Conservation (phyloP, 768 basidiomycete genomes). For the Collybiopsis confluens region DNA sequence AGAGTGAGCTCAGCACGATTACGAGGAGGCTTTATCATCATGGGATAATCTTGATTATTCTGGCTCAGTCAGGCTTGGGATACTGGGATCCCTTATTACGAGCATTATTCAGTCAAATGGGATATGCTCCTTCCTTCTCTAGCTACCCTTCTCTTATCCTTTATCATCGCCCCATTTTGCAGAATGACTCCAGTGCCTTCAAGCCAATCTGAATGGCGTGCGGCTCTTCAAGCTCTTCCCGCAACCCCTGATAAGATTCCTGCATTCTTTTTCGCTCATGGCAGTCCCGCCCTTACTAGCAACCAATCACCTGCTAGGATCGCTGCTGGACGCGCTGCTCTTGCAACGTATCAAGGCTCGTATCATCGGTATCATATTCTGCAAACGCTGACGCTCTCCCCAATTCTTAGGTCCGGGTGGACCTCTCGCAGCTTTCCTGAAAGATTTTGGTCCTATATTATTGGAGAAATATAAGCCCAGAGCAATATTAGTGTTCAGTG, state of each 20-base stretch:
- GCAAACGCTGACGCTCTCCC: constrained; percentile 5
- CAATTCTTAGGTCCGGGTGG: constrained; percentile 43
- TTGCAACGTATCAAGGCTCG: too few species aligned
- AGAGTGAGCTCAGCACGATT: neutral
- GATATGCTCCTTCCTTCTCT: neutral
- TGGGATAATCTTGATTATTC: too few species aligned
- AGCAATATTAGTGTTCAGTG: constrained; percentile 77
- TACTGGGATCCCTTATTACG: too few species aligned
- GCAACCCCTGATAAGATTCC: constrained; percentile 59
- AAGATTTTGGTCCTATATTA: constrained; percentile 59
- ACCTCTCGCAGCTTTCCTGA: constrained; percentile 53
- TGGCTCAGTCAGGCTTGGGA: too few species aligned
- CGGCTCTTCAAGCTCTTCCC: constrained; percentile 52
- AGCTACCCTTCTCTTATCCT: neutral
- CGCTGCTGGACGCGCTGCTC: neutral
- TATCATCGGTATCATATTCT: constrained; percentile 13
- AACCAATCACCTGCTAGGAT: neutral
- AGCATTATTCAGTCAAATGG: too few species aligned
- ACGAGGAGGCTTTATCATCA: too few species aligned
- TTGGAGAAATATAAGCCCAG: constrained; percentile 56
- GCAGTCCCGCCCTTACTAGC: constrained; percentile 17
- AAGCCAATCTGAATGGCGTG: constrained; percentile 42
- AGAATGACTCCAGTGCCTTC: constrained; percentile 22
- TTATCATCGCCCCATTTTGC: neutral
- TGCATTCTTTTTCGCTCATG: constrained; percentile 74